Base-by-base conservation (phyloP, 345 rosid species). In the Hibiscus trionum region DNA sequence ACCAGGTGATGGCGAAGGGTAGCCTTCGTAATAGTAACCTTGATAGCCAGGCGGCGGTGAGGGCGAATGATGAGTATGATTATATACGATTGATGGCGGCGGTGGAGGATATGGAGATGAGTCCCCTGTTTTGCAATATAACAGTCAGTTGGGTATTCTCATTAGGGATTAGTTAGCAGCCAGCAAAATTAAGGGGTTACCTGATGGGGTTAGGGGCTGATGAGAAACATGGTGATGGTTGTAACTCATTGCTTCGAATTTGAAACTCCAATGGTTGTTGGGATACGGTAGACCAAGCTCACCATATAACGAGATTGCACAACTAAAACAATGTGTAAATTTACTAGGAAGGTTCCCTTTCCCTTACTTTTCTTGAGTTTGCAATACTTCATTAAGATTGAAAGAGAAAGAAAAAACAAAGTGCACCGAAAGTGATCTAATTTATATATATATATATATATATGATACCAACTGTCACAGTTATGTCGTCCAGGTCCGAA, bases 11-110 rank as follows among this genome's bases (percentile, higher is more conserved):
- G 76, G 73, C 17, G 73, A 75, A 12, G 76, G 71, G 26, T 70
- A 49, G 21, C 46, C 77, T 53, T 73, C 81, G 72, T 82, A 73
- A 77, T 53, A 73, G 77, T 80, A 83, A 31, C 70, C 83, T 46
- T 84, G 80, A 62, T 77, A 80, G 26, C 78, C 78, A 2, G 72
- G 77, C 29, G 79, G 74, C 7, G 76, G 80, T 15, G 74, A 66
- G 31, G 76, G 77, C 11, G 16, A 66, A 7, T 31, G 65, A 29
- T 61, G 42, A 62, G 26, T n/a, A n/a, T 17, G 66, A 33, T 24
- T n/a, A 62, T 33, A 33, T n/a, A 46, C 26, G n/a, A 33, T 14
- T 8, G 26, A 2, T 33, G 24, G 12, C 3, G 52, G 75, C 2
- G 66, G 77, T 57, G 74, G 11, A 31, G 76, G 77, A 70, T 60